Percentiles rank a stretch among this genome's conserved stretches.
phyloP scores from a whole-genome alignment of 2,329 filamentous ascomycete species.

The Lasiodiplodia sp. region DNA sequence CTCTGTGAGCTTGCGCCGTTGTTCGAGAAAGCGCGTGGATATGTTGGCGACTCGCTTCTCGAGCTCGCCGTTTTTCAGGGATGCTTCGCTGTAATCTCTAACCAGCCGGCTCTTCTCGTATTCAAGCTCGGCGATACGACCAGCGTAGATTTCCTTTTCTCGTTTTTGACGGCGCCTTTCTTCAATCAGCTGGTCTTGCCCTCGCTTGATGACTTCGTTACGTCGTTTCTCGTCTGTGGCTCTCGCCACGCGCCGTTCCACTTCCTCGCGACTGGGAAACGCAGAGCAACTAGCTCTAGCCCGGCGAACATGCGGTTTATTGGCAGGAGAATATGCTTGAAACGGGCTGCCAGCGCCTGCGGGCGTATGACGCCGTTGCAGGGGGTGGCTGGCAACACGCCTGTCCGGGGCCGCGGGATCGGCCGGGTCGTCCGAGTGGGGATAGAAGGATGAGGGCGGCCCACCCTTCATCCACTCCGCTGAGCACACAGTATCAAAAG shows the following conservation, averaged over 20 bases:
- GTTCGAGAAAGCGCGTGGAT: not conserved
- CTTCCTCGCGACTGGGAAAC: not conserved
- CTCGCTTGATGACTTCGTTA: not conserved
- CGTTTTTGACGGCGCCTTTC: conserved; percentile 2
- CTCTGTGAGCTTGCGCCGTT: not conserved
- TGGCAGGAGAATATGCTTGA: conserved; percentile 1
- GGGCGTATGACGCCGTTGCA: not conserved
- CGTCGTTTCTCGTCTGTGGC: not conserved
- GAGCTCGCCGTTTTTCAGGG: conserved; percentile 5
- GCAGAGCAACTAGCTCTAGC: not conserved
- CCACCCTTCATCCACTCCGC: conserved; percentile 20
- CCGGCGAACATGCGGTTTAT: not conserved
- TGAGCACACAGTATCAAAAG: not conserved
- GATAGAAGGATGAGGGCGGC: conserved; percentile 9
- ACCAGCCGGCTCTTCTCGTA: conserved; percentile 13
- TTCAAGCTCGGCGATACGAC: conserved; percentile 18
- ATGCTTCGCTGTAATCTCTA: not conserved
- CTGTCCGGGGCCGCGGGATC: not conserved
- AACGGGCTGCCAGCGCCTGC: not conserved
- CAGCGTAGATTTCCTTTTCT: conserved; percentile 8
- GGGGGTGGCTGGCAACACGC: conserved; percentile 2
- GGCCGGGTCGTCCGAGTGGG: conserved; percentile 8
- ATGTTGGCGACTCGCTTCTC: not conserved
- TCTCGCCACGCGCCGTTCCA: not conserved
- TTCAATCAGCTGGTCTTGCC: not conserved